Evolutionary conservation across 139 green algal species (phyloP).

Genomic region (Picocystis salinarum): DNA sequence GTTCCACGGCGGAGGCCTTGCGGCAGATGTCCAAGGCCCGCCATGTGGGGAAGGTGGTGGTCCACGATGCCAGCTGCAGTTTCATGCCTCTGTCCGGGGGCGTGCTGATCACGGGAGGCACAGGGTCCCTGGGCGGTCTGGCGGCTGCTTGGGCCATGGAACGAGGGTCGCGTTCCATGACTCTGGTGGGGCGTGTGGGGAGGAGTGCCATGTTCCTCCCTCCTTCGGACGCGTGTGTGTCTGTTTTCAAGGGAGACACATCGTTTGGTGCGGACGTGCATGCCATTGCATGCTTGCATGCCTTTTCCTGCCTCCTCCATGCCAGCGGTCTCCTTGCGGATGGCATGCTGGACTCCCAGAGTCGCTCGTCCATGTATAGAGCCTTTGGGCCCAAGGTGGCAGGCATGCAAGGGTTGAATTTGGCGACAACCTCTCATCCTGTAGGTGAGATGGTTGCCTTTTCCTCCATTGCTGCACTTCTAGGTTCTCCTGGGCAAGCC

Average conservation of each 20-base stretch:
- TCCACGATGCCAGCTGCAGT: slow-evolving; percentile 10
- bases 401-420: not conserved
- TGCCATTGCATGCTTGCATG: slow-evolving; percentile 2
- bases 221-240: too few relatives aligned
- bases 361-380: not conserved
- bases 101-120: slow-evolving; percentile 42
- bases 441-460: slow-evolving; percentile 16
- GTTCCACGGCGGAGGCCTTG: too few relatives aligned
- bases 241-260: too few relatives aligned
- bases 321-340: slow-evolving; percentile 1
- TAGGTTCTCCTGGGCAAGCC: slow-evolving; percentile 38
- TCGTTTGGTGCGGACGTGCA: too few relatives aligned
- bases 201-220: too few relatives aligned
- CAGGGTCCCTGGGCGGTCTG: slow-evolving; percentile 43
- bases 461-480: slow-evolving; percentile 36
- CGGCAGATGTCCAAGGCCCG: slow-evolving; percentile 63
- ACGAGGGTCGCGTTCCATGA: too few relatives aligned
- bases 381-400: slow-evolving; percentile 4
- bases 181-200: too few relatives aligned
- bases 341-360: not conserved
- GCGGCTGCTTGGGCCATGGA: slow-evolving; percentile 36
- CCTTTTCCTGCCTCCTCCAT: not conserved
- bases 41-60: slow-evolving; percentile 69
- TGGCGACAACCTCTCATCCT: not conserved
- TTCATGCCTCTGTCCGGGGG: too few relatives aligned